Evolutionary conservation across 768 basidiomycete species (phyloP), one percentile per base, ranked within the genome.

Genomic region (Termitomyces sp.): DNA sequence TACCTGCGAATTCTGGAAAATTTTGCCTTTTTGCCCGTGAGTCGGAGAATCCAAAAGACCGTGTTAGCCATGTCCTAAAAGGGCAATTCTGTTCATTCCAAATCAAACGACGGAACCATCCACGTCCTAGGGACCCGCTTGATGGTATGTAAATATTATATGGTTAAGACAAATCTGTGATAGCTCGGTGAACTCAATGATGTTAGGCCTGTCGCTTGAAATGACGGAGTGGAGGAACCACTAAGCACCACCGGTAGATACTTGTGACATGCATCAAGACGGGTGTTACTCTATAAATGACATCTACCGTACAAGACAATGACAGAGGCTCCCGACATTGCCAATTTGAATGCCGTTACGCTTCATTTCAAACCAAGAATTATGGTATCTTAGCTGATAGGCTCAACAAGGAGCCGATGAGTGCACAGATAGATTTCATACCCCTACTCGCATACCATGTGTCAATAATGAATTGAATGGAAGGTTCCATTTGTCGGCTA

Each of bases 1-100:
- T 21, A 12, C 5, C 25, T 7, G 17, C 14, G 12, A 34, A 16
- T 11, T 16, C 32, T 27, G 19, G 25, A 41, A 30, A 47, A 21
- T 17, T 23, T 49, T 25, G 34, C 54, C 34, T 40, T 55, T 32
- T 41, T 30, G 44, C 35, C 34, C 28, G 39, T 39, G 14, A 41
- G 63, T 70, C 73, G 73, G 73, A 66, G 70, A 58, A 64, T 67
- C 40, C 56, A 42, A 72, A 71, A 58, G 65, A 66, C 72, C 71
- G 73, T 48, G 57, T 67, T 70, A 47, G 39, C 7, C n/a, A n/a
- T 17, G 21, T 46, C 59, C 62, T 66, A 28, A 69, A 67, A 51
- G 58, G 68, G 65, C 46, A 65, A 57, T 30, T 40, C 39, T 39
- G 19, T 14, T 12, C 19, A 21, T n/a, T n/a, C n/a, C n/a, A n/a